These are phyloP conservation scores for Eragrostis curvula DNA, from an alignment of 176 grass and related monocot species.

Conservation along the genomic window DNA sequence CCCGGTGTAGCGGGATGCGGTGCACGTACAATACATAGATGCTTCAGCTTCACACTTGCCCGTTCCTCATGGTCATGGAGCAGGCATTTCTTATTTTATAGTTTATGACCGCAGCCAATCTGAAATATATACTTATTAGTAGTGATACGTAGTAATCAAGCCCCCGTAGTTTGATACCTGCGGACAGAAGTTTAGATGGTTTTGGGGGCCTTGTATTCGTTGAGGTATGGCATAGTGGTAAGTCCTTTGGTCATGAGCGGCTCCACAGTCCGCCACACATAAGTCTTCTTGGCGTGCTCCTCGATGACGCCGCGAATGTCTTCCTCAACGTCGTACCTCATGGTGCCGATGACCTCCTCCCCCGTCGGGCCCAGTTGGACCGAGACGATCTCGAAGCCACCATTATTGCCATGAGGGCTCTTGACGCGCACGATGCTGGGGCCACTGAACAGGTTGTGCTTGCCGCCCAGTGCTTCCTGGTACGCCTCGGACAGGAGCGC, in stretches of 20 bases:
- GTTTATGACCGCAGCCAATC: too few species aligned
- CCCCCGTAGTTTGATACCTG: too few species aligned
- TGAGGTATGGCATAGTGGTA: conserved; percentile 21
- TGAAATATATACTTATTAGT: too few species aligned
- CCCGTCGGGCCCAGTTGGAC: neutral
- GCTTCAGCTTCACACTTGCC: too few species aligned
- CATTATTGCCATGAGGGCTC: neutral
- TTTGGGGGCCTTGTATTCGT: neutral
- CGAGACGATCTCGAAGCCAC: neutral
- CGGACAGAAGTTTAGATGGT: neutral
- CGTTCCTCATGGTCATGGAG: too few species aligned
- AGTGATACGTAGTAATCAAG: too few species aligned
- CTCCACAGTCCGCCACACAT: neutral
- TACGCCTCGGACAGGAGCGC: conserved; percentile 36
- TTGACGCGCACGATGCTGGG: conserved; percentile 23
- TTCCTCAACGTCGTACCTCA: neutral
- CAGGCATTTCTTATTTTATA: too few species aligned
- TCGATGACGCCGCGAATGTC: neutral
- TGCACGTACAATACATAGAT: too few species aligned
- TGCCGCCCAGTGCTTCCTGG: conserved; percentile 27
- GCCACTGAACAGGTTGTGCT: conserved; percentile 47
- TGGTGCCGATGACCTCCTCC: neutral
- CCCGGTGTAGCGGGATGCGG: too few species aligned
- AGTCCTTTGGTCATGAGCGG: neutral
- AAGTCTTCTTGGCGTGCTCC: neutral